Evolutionary conservation across 2,329 filamentous ascomycete species (phyloP).

Genomic region (Diaporthe capsici): DNA sequence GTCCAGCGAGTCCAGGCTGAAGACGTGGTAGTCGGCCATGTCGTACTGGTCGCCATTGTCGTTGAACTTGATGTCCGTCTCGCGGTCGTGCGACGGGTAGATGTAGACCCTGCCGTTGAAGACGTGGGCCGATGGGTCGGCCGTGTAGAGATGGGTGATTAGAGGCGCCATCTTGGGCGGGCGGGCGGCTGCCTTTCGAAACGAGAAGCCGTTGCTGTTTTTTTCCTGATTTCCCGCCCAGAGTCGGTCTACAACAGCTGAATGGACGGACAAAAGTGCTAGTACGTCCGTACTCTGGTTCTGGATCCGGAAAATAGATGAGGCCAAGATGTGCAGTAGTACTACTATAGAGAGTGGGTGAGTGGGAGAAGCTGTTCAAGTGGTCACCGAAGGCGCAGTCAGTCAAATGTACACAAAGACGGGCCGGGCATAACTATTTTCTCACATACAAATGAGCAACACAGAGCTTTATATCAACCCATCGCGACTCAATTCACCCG

Average conservation of each 20-base stretch:
- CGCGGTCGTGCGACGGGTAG: slow-evolving; percentile 85
- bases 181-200: slow-evolving; percentile 46
- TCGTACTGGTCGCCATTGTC: slow-evolving; percentile 90
- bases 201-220: background rate
- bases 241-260: background rate
- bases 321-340: background rate
- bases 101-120: slow-evolving; percentile 83
- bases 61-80: slow-evolving; percentile 81
- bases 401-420: background rate
- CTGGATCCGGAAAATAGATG: background rate
- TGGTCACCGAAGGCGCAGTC: background rate
- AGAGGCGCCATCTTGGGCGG: slow-evolving; percentile 67
- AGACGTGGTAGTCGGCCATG: slow-evolving; percentile 88
- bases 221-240: background rate
- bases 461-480: slow-evolving; percentile 21
- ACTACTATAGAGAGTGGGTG: no score
- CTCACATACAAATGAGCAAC: background rate
- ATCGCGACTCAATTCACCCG: slow-evolving; percentile 24
- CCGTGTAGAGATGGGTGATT: slow-evolving; percentile 82
- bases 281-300: background rate
- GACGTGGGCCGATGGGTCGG: slow-evolving; percentile 85
- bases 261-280: background rate
- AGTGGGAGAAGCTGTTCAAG: background rate
- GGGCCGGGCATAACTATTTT: background rate
- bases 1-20: slow-evolving; percentile 68